Base-by-base conservation (phyloP, 345 rosid genomes). In the Eucalyptus virginea region DNA sequence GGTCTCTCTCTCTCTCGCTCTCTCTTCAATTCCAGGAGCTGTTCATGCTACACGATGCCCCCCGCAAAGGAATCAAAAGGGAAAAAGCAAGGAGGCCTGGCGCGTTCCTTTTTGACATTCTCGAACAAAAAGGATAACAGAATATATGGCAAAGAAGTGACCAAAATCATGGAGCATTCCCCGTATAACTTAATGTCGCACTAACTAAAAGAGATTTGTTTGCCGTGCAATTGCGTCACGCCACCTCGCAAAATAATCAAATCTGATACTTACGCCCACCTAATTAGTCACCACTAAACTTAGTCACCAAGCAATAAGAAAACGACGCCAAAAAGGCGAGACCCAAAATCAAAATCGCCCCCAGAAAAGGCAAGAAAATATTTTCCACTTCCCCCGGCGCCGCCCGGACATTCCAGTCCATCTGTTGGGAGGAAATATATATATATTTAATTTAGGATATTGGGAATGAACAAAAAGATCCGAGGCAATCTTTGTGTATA, bases 11-110 rank as follows among this genome's bases (percentile, higher is more conserved):
- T 58, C 65, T 30, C 69, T 45, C 40, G 14, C 26, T 47, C 34
- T 86, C n/a, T 86, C 32, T 48, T 37, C 17, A 49, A 32, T 50
- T 11, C 65, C 30, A 37, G 34, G 17, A 48, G 50, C 56, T 16
- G 50, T 18, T 28, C n/a, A 32, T 86, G 3, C 54, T 47, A 51
- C 42, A 19, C 24, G 16, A 42, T 24, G 47, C 34, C 89, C 67
- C 42, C 65, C 60, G 58, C 7, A 81, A 87, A 90, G 90, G 92
- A 51, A 89, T 91, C 90, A 85, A 88, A 88, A 80, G 32, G 87
- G 58, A 85, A 52, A 88, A 81, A 88, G 49, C 47, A 77, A 77
- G 47, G 30, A 77, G 16, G 24, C 83, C 83, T 77, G 5, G 47
- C 37, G 6, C 28, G 81, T 4, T 13, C 58, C 69, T 69, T 19